A percentile compares a stretch with the other conserved stretches of the same genome.
Evolutionary conservation across 129 eudicot genomes (phyloP).

Genomic region (Erigeron canadensis): DNA sequence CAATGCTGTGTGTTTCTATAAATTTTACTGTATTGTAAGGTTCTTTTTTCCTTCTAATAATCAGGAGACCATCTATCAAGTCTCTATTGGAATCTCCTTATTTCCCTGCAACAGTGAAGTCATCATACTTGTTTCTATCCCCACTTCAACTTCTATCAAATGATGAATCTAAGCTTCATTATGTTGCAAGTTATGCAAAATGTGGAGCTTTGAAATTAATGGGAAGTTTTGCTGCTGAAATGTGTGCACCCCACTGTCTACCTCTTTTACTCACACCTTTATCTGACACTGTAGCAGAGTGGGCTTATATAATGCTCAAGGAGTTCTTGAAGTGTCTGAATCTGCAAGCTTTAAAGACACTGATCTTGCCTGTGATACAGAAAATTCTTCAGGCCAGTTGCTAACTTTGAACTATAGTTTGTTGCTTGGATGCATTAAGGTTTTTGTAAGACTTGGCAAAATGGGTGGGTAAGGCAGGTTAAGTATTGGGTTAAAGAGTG

Average conservation of each 20-base stretch:
- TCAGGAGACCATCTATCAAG: constrained; percentile 87
- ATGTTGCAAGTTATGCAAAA: constrained; percentile 79
- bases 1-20: neutral
- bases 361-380: constrained; percentile 80
- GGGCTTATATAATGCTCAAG: constrained; percentile 58
- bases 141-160: constrained; percentile 79
- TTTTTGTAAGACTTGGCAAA: neutral
- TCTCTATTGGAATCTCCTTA: constrained; percentile 92
- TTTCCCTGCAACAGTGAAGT: constrained; percentile 70
- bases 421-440: constrained; percentile 15
- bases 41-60: neutral
- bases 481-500: neutral
- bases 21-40: constrained; percentile 3
- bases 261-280: constrained; percentile 58
- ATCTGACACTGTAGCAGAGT: constrained; percentile 84
- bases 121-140: constrained; percentile 80
- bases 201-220: constrained; percentile 76
- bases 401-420: constrained; percentile 23
- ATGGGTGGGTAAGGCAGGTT: neutral
- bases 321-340: constrained; percentile 76
- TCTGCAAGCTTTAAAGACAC: constrained; percentile 54
- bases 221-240: constrained; percentile 90
- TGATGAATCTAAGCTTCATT: constrained; percentile 67
- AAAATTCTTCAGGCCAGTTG: constrained; percentile 80
- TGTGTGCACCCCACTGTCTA: constrained; percentile 87